A percentile compares a stretch with the other conserved stretches of the same genome.
Evolutionary conservation across 495 filamentous ascomycete species (phyloP).

Genomic region (Daldinia grandis): DNA sequence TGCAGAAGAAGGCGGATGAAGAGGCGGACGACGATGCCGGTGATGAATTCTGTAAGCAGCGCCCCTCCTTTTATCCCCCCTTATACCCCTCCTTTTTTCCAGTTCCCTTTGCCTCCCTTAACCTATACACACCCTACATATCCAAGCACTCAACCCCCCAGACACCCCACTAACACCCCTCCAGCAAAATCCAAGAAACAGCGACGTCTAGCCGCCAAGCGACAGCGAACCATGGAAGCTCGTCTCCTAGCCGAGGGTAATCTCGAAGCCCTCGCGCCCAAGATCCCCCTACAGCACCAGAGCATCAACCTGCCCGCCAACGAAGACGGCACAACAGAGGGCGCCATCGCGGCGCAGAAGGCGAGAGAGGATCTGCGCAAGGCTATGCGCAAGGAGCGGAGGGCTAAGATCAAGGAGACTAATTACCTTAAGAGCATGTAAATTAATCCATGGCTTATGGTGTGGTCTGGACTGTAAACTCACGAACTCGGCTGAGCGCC

Average conservation of each 20-base stretch:
- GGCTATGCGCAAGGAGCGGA: conserved; percentile 75
- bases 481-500: neutral
- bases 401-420: conserved; percentile 83
- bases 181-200: conserved; percentile 83
- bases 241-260: conserved; percentile 70
- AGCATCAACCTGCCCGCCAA: conserved; percentile 78
- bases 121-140: neutral
- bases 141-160: neutral
- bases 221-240: conserved; percentile 68
- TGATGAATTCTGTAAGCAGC: conserved; percentile 75
- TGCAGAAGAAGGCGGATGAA: conserved; percentile 55
- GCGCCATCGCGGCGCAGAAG: conserved; percentile 64
- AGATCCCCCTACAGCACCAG: conserved; percentile 85
- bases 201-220: conserved; percentile 71
- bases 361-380: conserved; percentile 72
- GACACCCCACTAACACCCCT: conserved; percentile 16
- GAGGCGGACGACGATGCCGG: conserved; percentile 57
- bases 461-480: neutral
- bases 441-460: conserved; percentile 38
- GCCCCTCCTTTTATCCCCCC: conserved; percentile 14
- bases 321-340: conserved; percentile 64
- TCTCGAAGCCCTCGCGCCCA: conserved; percentile 69
- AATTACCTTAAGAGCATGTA: conserved; percentile 93
- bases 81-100: neutral
- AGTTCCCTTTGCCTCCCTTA: neutral